phyloP scores from a whole-genome alignment of 306 rosid genomes.

The Glycine tomentella region DNA sequence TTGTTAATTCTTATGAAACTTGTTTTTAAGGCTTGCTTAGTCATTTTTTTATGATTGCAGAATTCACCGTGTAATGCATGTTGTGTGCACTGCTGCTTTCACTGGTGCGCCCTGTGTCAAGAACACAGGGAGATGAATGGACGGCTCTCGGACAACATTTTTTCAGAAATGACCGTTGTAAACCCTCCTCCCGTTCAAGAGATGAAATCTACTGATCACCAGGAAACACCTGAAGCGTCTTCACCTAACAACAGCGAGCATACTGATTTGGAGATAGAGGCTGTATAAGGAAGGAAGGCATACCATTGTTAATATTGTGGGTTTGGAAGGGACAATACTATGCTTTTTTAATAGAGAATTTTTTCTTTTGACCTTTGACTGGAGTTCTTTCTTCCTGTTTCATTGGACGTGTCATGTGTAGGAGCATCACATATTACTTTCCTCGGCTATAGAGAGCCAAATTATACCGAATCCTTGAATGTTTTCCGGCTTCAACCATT shows the following conservation, averaged over 20 bases:
- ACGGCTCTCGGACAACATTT: conserved; percentile 69
- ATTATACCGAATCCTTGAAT: conserved; percentile 16
- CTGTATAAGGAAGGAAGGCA: conserved; percentile 57
- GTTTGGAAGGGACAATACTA: not conserved
- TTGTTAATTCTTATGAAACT: conserved; percentile 26
- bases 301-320: conserved; percentile 17
- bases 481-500: not conserved
- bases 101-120: conserved; percentile 97
- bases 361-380: conserved; percentile 6
- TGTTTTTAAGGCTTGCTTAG: conserved; percentile 9
- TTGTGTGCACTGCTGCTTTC: conserved; percentile 91
- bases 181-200: conserved; percentile 89
- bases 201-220: conserved; percentile 69
- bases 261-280: conserved; percentile 84
- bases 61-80: conserved; percentile 91
- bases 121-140: conserved; percentile 97
- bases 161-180: conserved; percentile 77
- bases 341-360: not conserved
- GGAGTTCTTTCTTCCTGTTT: conserved; percentile 19
- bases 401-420: conserved; percentile 23
- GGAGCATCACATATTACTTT: conserved; percentile 20
- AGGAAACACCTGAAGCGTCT: conserved; percentile 57
- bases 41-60: conserved; percentile 54
- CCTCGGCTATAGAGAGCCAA: not conserved
- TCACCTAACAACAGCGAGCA: conserved; percentile 63